Evolutionary conservation across 83 land plant genomes (phyloP).

Genomic region (Picea abies): DNA sequence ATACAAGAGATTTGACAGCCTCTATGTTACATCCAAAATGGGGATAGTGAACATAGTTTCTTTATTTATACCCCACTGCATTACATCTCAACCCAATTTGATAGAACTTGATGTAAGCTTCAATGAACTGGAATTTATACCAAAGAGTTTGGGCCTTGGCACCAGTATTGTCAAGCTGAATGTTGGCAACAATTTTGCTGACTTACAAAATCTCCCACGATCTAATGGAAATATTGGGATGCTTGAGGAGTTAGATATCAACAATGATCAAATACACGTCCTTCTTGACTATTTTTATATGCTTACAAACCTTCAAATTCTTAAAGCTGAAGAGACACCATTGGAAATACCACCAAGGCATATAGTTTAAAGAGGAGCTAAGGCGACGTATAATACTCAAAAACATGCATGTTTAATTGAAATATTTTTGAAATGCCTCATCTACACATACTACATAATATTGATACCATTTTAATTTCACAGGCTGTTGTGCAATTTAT

Average conservation of each 20-base stretch:
- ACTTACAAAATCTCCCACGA: slow-evolving; percentile 34
- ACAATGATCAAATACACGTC: slow-evolving; percentile 33
- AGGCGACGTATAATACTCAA: too few species aligned
- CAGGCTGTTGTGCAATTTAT: slow-evolving; percentile 30
- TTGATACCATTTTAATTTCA: too few species aligned
- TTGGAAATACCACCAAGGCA: slow-evolving; percentile 41
- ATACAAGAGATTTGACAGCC: background rate
- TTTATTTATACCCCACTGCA: background rate
- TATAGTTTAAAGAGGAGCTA: slow-evolving; percentile 34
- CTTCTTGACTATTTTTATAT: slow-evolving; percentile 49
- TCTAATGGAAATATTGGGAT: slow-evolving; percentile 44
- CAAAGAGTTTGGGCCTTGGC: slow-evolving; percentile 50
- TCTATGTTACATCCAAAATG: too few species aligned
- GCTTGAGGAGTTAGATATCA: slow-evolving; percentile 48
- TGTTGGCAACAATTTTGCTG: slow-evolving; percentile 44
- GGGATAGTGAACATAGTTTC: background rate
- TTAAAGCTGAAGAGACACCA: slow-evolving; percentile 38
- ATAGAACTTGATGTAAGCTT: slow-evolving; percentile 42
- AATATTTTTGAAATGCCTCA: too few species aligned
- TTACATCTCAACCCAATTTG: slow-evolving; percentile 32
- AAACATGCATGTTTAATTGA: too few species aligned
- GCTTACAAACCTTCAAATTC: slow-evolving; percentile 39
- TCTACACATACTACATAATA: too few species aligned
- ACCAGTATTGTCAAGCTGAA: slow-evolving; percentile 48
- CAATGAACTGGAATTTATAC: slow-evolving; percentile 42